phyloP scores from a whole-genome alignment of 441 rosid species.

The Croton laevigatus region DNA sequence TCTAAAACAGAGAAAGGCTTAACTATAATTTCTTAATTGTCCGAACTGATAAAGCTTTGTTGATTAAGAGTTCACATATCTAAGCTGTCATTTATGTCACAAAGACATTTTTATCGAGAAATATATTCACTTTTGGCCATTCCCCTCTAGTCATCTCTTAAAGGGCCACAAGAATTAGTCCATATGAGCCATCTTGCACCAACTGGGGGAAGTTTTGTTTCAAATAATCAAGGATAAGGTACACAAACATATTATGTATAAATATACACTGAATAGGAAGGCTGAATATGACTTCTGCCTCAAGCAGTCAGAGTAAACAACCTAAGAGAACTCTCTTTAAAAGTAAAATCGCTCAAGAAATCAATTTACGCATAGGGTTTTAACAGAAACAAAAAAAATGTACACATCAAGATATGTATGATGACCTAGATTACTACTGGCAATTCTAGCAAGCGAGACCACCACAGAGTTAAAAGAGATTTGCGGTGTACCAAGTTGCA shows the following conservation, averaged over 20 bases:
- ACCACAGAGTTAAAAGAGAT: not conserved
- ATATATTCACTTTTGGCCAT: not conserved
- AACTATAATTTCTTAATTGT: not conserved
- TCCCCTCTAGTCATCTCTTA: not conserved
- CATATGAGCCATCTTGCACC: not conserved
- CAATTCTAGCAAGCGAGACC: not conserved
- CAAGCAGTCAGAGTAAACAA: not conserved
- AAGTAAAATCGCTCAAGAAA: not conserved
- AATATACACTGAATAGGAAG: not conserved
- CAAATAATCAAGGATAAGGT: not conserved
- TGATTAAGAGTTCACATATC: not conserved
- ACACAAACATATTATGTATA: not conserved
- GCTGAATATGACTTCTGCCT: not conserved
- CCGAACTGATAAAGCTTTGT: constrained; percentile 13
- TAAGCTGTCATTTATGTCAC: not conserved
- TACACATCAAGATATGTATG: not conserved
- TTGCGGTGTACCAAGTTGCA: too few species aligned
- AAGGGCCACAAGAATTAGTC: not conserved
- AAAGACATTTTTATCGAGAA: not conserved
- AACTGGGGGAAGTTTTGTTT: not conserved
- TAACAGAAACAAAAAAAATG: not conserved
- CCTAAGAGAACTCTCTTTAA: not conserved
- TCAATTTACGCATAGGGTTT: not conserved
- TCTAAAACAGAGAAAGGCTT: not conserved
- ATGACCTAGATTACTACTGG: not conserved